Evolutionary conservation across 2,329 filamentous ascomycete genomes (phyloP), one percentile per base, ranked within the genome.

Genomic region (Orbilia javanica): DNA sequence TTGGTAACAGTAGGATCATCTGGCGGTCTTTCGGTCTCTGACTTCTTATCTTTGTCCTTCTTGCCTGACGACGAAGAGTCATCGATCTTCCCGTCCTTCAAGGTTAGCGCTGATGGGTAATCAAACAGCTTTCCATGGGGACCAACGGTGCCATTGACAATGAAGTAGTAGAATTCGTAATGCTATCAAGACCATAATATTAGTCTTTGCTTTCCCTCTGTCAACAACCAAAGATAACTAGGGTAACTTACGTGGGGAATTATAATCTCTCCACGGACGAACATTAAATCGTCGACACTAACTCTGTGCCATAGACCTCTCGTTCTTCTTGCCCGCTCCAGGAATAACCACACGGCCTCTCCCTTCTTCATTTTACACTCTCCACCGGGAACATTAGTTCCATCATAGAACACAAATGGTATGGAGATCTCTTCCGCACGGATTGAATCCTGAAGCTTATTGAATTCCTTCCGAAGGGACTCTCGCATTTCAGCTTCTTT

Each of bases 321-420:
- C 69, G 88, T 86, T 80, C 88, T 91, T 80, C 84, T 85, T 81
- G 66, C 83, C 82, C 77, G 83, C 83, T 99, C 96, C 1, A 99
- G 86, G 80, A 98, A 97, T 0, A 97, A 86, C 96, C 96, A 98
- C 27, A 96, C 88, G 71, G 90, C 91, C 82, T 98, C 96, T 8
- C 96, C 95, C 85, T 99, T 99, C 84, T 94, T 97, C 63, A 98
- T 89, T 75, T 91, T 90, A 57, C 94, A 57, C 13, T 88, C 88
- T 0, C 95, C 94, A 15, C 94, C 93, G 0, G 94, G 92, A 10
- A 82, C 81, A 83, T 96, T 95, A 22, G 93, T 93, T 15, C 96
- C 96, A 81, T 98, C 95, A 85, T 97, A 98, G 83, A 98, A 98
- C 2, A 98, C 93, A 84, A 98, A 99, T 0, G 96, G 96, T 34